A percentile compares a stretch with the other conserved stretches of the same genome.
phyloP scores from a whole-genome alignment of 345 rosid species.

The Heritiera littoralis region DNA sequence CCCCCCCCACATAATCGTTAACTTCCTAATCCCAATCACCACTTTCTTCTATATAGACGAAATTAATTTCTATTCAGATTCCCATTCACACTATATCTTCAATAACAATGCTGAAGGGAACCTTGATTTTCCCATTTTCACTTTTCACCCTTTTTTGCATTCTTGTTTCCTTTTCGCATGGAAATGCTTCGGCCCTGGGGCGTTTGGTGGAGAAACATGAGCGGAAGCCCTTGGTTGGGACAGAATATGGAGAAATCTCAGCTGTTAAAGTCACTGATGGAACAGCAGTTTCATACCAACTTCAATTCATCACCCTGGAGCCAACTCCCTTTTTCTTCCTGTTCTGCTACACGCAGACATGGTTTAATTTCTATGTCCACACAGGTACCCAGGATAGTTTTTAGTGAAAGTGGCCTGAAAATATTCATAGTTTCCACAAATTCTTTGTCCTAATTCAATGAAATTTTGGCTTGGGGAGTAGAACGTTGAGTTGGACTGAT shows the following conservation, averaged over 20 bases:
- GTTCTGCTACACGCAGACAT: conserved; percentile 79
- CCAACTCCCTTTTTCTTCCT: conserved; percentile 79
- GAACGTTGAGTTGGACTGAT: conserved; percentile 56
- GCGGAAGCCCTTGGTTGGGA: conserved; percentile 43
- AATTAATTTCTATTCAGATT: background rate
- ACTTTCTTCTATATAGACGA: conserved; percentile 5
- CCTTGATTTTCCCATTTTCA: conserved; percentile 22
- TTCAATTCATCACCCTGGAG: conserved; percentile 78
- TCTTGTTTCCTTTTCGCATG: background rate
- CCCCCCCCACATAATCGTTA: conserved; percentile 13
- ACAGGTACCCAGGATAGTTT: conserved; percentile 44
- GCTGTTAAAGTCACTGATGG: conserved; percentile 50
- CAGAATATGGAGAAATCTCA: conserved; percentile 64
- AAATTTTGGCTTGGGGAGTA: conserved; percentile 32
- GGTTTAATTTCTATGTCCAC: conserved; percentile 77
- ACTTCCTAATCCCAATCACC: background rate
- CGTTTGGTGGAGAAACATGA: conserved; percentile 53
- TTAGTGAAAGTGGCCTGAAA: background rate
- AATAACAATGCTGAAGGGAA: conserved; percentile 23
- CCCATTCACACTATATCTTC: background rate
- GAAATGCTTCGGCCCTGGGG: conserved; percentile 17
- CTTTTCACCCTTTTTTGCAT: conserved; percentile 7
- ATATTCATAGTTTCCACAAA: background rate
- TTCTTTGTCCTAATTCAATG: background rate
- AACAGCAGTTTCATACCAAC: conserved; percentile 45